Evolutionary conservation across 768 basidiomycete species (phyloP), one percentile per base, ranked within the genome.

Genomic region (Termitomyces titanicus): DNA sequence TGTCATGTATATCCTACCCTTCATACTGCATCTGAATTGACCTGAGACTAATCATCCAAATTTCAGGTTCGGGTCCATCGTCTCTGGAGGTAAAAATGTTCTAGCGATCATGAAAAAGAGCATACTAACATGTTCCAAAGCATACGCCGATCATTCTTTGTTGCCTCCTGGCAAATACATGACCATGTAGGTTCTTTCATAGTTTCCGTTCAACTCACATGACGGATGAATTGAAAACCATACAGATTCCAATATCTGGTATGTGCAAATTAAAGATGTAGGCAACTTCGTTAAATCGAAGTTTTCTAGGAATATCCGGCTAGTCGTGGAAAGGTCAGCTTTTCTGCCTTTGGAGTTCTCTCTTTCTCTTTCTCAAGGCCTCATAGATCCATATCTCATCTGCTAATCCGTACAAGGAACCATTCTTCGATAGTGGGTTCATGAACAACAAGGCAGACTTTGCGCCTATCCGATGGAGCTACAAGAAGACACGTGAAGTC

Each of bases 371-470:
- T 10, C 44, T 55, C 22, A 59, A 35, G 20, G 46, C 13, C 12
- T 44, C 11, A 40, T 54, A 83, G 81, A 86, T 87, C 63, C 85
- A 86, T 66, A 82, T 87, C 66, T 63, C 70, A 44, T 84, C 81
- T 20, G 56, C 77, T 43, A 82, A 75, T 72, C 85, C 86, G 5
- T 88, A 86, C 70, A 68, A 71, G 61, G 81, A 81, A 60, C 85
- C 86, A 4, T 73, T 66, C 70, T 87, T 86, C 63, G 86, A 88
- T 72, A 80, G 78, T 55, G 86, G 86, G n/a, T 87, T 88, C 79
- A 83, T 88, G 86, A 87, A 85, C 73, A 66, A 87, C 74, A 85
- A 85, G 74, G 86, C 86, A 27, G 86, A 88, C 72, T 86, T 86
- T 62, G 85, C 84, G 22, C 86, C 86, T 13, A 83, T 87, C 61